Base-by-base conservation (phyloP, 2,329 filamentous ascomycete species). In the Phaeosphaeria sp. region DNA sequence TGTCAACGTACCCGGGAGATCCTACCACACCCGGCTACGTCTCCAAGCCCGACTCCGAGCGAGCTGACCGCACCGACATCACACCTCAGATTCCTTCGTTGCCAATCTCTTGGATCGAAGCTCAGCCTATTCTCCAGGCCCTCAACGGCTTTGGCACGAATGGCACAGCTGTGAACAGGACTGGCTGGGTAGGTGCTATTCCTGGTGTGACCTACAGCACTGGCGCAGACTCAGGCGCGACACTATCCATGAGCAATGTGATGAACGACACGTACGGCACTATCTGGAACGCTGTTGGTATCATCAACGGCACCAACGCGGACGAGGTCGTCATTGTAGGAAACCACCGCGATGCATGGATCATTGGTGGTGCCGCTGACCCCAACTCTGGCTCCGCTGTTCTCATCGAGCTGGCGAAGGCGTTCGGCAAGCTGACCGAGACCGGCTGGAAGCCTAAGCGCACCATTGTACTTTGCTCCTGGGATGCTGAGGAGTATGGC, bases 231-330 rank as follows among this genome's bases (percentile, higher is more conserved):
- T 71, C 83, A 91, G 42, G 83, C 85, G 73, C 74, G 1, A 67
- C 63, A 1, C 64, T 78, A 8, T 72, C 69, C n/a, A 44, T 78
- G 54, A 71, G 61, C 70, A 97, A 94, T 69, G 82, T 92, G 69
- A 92, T 96, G 78, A 87, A 92, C 46, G 95, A 96, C 71, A 87
- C 87, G 15, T 94, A 86, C 1, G 95, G 90, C 0, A 90, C 91
- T 3, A 81, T 94, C 51, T 97, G 93, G 93, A 87, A 92, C 74
- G 84, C 85, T 27, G 85, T 86, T 51, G 86, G 87, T n/a, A 80
- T 92, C 22, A 88, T 93, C 73, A 89, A 89, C 60, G 88, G 86
- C 62, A 86, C 81, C 33, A 86, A 90, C 53, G 59, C 79, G 54
- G 80, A 84, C 61, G 87, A 89, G 66, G 81, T 82, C 5, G 72